Conservation (phyloP, 2,329 filamentous ascomycete species). For the Pestalotiopsis sp. region DNA sequence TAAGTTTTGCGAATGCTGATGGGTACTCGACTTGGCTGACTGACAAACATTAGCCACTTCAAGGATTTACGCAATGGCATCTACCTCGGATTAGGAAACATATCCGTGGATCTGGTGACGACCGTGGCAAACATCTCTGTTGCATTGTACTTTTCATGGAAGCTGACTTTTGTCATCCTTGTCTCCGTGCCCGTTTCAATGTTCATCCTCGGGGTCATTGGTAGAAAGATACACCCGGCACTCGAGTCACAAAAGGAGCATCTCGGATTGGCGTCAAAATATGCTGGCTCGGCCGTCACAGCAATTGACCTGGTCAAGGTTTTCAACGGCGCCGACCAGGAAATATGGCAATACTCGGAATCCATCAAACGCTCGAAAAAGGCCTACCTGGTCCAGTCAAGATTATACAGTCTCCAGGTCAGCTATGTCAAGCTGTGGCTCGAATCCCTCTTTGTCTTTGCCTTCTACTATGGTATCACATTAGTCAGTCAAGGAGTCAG, state of each 20-base stretch:
- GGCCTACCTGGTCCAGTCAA: conserved; percentile 70
- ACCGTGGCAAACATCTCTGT: conserved; percentile 68
- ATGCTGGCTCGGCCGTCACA: conserved; percentile 68
- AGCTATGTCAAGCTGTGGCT: conserved; percentile 75
- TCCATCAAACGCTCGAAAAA: conserved; percentile 61
- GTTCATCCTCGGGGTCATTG: conserved; percentile 61
- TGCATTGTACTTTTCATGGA: conserved; percentile 82
- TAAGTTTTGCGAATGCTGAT: conserved; percentile 43
- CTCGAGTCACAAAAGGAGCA: conserved; percentile 71
- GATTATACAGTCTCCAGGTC: conserved; percentile 71
- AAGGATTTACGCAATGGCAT: conserved; percentile 80
- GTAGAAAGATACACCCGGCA: conserved; percentile 62
- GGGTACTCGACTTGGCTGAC: conserved; percentile 10
- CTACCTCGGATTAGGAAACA: conserved; percentile 77
- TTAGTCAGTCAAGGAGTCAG: conserved; percentile 65
- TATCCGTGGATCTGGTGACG: conserved; percentile 67
- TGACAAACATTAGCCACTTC: conserved; percentile 64
- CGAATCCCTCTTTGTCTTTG: conserved; percentile 79
- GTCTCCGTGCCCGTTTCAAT: conserved; percentile 72
- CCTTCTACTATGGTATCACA: conserved; percentile 84
- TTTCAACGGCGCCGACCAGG: conserved; percentile 75
- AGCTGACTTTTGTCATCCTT: conserved; percentile 78
- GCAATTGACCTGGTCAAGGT: conserved; percentile 87
- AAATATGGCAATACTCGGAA: conserved; percentile 66
- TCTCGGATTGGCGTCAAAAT: conserved; percentile 72